Evolutionary conservation across 1,284 basidiomycete genomes (phyloP).

Genomic region (Exobasidium cylindrosporum): DNA sequence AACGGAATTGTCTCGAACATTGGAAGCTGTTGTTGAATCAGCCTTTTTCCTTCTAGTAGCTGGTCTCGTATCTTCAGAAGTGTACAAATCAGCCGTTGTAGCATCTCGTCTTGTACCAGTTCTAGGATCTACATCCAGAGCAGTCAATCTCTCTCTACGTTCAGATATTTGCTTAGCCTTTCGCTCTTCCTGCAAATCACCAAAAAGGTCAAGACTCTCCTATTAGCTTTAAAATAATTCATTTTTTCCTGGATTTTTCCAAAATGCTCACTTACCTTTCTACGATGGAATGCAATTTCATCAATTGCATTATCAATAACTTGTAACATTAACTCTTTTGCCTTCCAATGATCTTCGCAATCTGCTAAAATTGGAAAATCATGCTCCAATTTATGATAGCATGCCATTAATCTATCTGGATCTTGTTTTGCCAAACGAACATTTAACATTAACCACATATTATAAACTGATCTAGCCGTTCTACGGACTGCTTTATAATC

Average conservation of each 20-base stretch:
- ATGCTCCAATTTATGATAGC: slow-evolving; percentile 28
- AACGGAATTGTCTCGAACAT: background rate
- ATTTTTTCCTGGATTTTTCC: too few species aligned
- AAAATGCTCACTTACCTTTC: slow-evolving; percentile 22
- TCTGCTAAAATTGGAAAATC: slow-evolving; percentile 32
- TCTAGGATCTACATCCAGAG: background rate
- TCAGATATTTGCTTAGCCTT: background rate
- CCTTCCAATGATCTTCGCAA: slow-evolving; percentile 41
- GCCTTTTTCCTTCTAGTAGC: slow-evolving; percentile 1
- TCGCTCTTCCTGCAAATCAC: background rate
- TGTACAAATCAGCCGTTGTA: background rate
- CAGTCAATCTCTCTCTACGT: background rate
- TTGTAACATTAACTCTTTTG: slow-evolving; percentile 36
- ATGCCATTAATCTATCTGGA: slow-evolving; percentile 33
- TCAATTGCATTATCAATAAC: slow-evolving; percentile 45
- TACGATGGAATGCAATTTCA: slow-evolving; percentile 35
- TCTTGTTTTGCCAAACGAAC: slow-evolving; percentile 39
- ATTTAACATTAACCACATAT: slow-evolving; percentile 38
- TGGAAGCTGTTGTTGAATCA: background rate
- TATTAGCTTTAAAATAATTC: slow-evolving; percentile 6
- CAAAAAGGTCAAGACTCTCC: background rate
- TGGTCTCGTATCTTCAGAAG: background rate
- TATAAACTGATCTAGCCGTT: slow-evolving; percentile 32
- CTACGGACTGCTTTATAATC: slow-evolving; percentile 39
- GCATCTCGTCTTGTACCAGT: background rate